These are phyloP conservation scores for Fagopyrum esculentum DNA, from an alignment of 148 eudicot genomes.

Conservation along the genomic window DNA sequence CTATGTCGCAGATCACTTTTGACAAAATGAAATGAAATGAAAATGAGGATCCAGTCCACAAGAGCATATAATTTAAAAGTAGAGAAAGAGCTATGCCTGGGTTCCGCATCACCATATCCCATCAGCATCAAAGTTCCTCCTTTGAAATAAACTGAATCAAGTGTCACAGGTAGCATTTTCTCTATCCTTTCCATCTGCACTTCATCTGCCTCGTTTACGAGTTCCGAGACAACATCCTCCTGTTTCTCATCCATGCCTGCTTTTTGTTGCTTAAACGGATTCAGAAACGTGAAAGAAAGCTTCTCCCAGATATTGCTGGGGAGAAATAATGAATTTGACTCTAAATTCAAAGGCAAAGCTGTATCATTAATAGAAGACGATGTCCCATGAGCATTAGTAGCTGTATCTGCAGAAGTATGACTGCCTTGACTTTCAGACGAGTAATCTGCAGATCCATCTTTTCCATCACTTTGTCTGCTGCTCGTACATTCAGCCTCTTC, in stretches of 20 bases:
- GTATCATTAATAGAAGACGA: conserved; percentile 17
- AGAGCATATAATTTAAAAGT: background rate
- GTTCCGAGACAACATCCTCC: conserved; percentile 55
- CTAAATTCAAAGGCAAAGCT: conserved; percentile 20
- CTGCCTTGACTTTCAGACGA: conserved; percentile 27
- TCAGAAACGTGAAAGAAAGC: conserved; percentile 37
- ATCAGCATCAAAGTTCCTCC: conserved; percentile 88
- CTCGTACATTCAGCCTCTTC: conserved; percentile 22
- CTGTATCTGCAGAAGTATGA: conserved; percentile 26
- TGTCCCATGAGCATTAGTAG: conserved; percentile 22
- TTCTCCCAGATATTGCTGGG: conserved; percentile 27
- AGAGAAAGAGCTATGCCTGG: conserved; percentile 38
- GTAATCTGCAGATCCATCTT: conserved; percentile 19
- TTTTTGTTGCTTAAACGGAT: conserved; percentile 48
- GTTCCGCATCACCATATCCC: conserved; percentile 89
- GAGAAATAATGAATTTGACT: conserved; percentile 22
- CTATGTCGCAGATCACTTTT: background rate
- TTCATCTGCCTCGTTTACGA: conserved; percentile 52
- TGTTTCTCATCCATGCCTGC: conserved; percentile 40
- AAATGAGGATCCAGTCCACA: background rate
- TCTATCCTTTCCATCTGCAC: conserved; percentile 38
- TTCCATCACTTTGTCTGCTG: conserved; percentile 13
- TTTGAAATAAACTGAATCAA: conserved; percentile 82
- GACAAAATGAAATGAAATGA: background rate
- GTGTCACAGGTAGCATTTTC: conserved; percentile 65